Percentiles rank a stretch among this genome's conserved stretches.
Evolutionary conservation across 768 basidiomycete genomes (phyloP).

Genomic region (Mycena rosella): DNA sequence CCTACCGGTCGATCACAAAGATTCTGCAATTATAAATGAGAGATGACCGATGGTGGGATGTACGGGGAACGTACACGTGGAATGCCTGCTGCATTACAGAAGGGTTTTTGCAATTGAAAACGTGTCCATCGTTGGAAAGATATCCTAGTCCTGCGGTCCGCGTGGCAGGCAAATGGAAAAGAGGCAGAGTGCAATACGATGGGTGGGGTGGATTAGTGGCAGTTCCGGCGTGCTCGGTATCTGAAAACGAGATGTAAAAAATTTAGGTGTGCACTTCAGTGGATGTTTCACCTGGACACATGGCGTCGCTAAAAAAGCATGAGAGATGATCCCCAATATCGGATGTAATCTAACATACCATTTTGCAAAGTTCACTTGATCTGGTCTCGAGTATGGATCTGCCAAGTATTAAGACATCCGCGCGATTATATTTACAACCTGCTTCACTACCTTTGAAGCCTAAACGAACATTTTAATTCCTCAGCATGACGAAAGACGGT

Average conservation of each 20-base stretch:
- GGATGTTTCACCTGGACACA: constrained; percentile 56
- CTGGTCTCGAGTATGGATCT: constrained; percentile 68
- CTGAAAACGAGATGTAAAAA: constrained; percentile 42
- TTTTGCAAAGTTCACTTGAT: constrained; percentile 60
- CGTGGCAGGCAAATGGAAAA: constrained; percentile 57
- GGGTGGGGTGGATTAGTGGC: constrained; percentile 52
- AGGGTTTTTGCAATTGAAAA: constrained; percentile 63
- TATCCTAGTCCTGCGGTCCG: constrained; percentile 54
- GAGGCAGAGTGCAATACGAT: constrained; percentile 61
- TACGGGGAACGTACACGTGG: constrained; percentile 60
- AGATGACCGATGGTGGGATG: neutral
- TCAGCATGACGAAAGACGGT: neutral
- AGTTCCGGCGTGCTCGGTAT: constrained; percentile 58
- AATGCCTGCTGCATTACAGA: constrained; percentile 60
- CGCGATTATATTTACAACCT: neutral
- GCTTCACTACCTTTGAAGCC: constrained; percentile 59
- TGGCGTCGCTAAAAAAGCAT: constrained; percentile 51
- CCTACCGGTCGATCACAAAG: constrained; percentile 64
- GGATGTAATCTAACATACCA: constrained; percentile 51
- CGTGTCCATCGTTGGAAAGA: constrained; percentile 64
- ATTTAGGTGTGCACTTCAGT: neutral
- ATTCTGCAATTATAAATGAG: constrained; percentile 47
- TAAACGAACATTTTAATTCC: constrained; percentile 32
- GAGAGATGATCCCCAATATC: neutral
- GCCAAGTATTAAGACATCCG: neutral